Evolutionary conservation across 352 stramenopile species (phyloP), one percentile per base, ranked within the genome.

Genomic region (Pythium apleroticum): DNA sequence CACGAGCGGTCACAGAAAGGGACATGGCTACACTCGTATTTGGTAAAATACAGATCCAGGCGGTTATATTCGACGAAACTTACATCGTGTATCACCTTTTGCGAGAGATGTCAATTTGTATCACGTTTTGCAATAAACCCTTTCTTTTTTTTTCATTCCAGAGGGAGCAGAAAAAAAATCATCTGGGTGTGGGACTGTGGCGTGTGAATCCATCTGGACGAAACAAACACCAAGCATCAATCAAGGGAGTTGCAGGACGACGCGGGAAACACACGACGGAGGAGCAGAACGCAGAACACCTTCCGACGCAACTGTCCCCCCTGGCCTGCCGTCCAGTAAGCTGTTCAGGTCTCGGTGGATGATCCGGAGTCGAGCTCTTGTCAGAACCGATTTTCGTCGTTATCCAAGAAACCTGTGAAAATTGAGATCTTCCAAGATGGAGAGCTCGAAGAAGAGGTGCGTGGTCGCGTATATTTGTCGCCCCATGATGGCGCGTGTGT

Each of bases 361-460:
- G 30, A 33, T 33, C 30, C 30, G 30, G 30, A 33, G 30, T 10
- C 5, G 30, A 10, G 30, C 1, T 33, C 30, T 9, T 8, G 39
- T 48, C 39, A 17, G 33, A 64, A 27, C 63, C 39, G 22, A 17
- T 69, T 20, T n/a, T 64, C 39, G 30, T 33, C 30, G 5, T 9
- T 9, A 33, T 9, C 10, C 30, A 33, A 33, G 30, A 5, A 33
- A 35, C 10, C 24, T 4, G 30, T 28, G 52, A 45, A 41, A 28
- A 91, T 93, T 79, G 84, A 93, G 73, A 91, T 93, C 61, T 93
- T 93, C 66, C 73, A 81, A 43, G 83, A 91, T 45, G 84, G 84
- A 37, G 84, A 93, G 63, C 74, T 93, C 5, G 84, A 93, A 60
- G 74, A 80, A 30, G 84, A 89, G 81, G 84, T 93, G 39, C 49